These are phyloP conservation scores for Pholiota conissans DNA, from an alignment of 768 basidiomycete species.

Conservation along the genomic window DNA sequence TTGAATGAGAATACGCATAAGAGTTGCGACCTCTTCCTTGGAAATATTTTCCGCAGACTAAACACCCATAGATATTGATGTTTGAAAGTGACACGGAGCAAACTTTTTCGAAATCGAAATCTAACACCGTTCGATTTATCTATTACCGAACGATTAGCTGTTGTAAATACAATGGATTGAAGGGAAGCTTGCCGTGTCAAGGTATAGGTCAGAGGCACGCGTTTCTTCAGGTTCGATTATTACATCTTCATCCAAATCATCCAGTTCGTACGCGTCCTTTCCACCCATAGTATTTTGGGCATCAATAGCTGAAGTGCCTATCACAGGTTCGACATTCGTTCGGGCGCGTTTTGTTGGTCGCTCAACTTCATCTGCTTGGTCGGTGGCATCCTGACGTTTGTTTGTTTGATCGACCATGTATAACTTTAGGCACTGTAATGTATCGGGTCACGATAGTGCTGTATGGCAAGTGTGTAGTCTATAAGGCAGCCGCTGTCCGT, in stretches of 20 bases:
- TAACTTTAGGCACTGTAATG: background rate
- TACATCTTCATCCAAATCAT: slow-evolving; percentile 35
- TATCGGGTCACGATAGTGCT: background rate
- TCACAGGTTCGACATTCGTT: slow-evolving; percentile 12
- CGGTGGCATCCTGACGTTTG: slow-evolving; percentile 10
- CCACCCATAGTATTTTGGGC: background rate
- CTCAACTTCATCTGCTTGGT: slow-evolving; percentile 16
- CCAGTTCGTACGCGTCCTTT: slow-evolving; percentile 10
- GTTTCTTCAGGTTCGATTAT: slow-evolving; percentile 30
- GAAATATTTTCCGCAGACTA: slow-evolving; percentile 98
- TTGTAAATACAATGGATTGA: slow-evolving; percentile 1
- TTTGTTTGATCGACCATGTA: slow-evolving; percentile 7
- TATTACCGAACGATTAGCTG: slow-evolving; percentile 28
- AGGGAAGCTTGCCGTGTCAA: slow-evolving; percentile 76
- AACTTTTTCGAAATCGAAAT: slow-evolving; percentile 99
- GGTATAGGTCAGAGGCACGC: slow-evolving; percentile 82
- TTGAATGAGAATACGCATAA: slow-evolving; percentile 95
- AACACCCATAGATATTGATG: slow-evolving; percentile 96
- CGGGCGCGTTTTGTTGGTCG: slow-evolving; percentile 37
- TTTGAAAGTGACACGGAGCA: slow-evolving; percentile 96
- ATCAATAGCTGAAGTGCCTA: background rate
- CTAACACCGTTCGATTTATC: slow-evolving; percentile 89
- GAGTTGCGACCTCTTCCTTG: slow-evolving; percentile 94
- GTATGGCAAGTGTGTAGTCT: background rate
- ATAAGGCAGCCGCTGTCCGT: too few species aligned